These are phyloP conservation scores for Aureobasidium zeae DNA, from an alignment of 2,329 filamentous ascomycete genomes.

Conservation along the genomic window DNA sequence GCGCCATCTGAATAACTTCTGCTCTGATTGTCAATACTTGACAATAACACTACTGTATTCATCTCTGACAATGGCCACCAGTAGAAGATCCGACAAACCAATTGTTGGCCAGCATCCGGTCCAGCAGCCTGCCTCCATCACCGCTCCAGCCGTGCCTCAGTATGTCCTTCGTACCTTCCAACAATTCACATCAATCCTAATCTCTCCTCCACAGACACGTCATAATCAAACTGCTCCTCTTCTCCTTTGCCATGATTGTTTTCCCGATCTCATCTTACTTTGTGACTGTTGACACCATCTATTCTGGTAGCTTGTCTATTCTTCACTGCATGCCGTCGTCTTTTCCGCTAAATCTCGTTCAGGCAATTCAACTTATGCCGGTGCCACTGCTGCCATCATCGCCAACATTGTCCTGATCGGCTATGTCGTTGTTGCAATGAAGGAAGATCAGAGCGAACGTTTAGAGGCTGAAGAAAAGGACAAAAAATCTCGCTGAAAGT, in stretches of 20 bases:
- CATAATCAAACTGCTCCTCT: slow-evolving; percentile 80
- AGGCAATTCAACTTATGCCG: slow-evolving; percentile 87
- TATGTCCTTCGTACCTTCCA: slow-evolving; percentile 36
- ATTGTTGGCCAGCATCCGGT: slow-evolving; percentile 40
- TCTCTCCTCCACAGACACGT: slow-evolving; percentile 52
- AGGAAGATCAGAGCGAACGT: slow-evolving; percentile 59
- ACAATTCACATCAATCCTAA: not conserved
- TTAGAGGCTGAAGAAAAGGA: slow-evolving; percentile 37
- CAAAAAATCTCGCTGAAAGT: slow-evolving; percentile 32
- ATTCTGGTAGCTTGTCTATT: slow-evolving; percentile 52
- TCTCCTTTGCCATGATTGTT: slow-evolving; percentile 85
- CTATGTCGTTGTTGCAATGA: slow-evolving; percentile 89
- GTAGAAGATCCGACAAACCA: slow-evolving; percentile 53
- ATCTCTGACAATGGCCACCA: slow-evolving; percentile 53
- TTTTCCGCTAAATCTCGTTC: not conserved
- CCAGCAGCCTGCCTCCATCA: slow-evolving; percentile 46
- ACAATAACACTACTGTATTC: not conserved
- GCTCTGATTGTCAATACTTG: not conserved
- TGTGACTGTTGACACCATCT: slow-evolving; percentile 63
- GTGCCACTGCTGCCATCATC: slow-evolving; percentile 73
- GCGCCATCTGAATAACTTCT: not conserved
- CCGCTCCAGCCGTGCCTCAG: slow-evolving; percentile 74
- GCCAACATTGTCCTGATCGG: slow-evolving; percentile 83
- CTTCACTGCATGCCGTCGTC: not conserved
- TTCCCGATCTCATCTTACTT: slow-evolving; percentile 87